Evolutionary conservation across 2,329 filamentous ascomycete genomes (phyloP).

Genomic region (Keithomyces neogunnii): DNA sequence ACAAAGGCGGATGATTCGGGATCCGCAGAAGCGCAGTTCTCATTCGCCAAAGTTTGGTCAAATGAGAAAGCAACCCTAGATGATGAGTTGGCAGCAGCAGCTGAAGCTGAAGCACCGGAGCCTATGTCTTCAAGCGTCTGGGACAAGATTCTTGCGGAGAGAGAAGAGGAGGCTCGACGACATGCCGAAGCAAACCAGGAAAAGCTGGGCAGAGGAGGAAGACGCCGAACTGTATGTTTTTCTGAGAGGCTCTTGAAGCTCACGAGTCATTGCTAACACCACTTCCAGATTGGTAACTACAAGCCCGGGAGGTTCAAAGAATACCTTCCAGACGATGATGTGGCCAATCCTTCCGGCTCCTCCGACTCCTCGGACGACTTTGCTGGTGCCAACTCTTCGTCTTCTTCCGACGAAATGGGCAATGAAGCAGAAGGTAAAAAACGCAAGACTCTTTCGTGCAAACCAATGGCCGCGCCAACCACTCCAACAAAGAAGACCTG

Average conservation of each 20-base stretch:
- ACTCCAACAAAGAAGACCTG: slow-evolving; percentile 16
- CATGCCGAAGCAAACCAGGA: slow-evolving; percentile 61
- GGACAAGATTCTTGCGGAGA: slow-evolving; percentile 80
- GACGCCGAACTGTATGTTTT: slow-evolving; percentile 45
- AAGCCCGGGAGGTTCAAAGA: slow-evolving; percentile 16
- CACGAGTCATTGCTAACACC: background rate
- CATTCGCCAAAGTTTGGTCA: slow-evolving; percentile 85
- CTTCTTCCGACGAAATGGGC: slow-evolving; percentile 21
- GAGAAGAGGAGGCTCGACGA: slow-evolving; percentile 69
- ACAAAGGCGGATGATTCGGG: slow-evolving; percentile 54
- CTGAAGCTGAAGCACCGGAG: slow-evolving; percentile 41
- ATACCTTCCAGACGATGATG: slow-evolving; percentile 17
- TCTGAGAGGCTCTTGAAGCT: background rate
- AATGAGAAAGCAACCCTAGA: slow-evolving; percentile 66
- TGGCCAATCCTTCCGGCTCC: slow-evolving; percentile 20
- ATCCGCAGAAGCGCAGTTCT: slow-evolving; percentile 72
- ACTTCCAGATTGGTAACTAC: slow-evolving; percentile 25
- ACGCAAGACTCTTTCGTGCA: slow-evolving; percentile 16
- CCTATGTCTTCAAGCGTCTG: slow-evolving; percentile 64
- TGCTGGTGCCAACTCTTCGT: slow-evolving; percentile 18
- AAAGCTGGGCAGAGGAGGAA: slow-evolving; percentile 76
- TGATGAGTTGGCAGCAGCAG: slow-evolving; percentile 46
- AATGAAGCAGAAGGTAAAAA: slow-evolving; percentile 26
- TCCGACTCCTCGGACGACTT: slow-evolving; percentile 27
- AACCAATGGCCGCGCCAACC: slow-evolving; percentile 13